Base-by-base conservation (phyloP, 495 filamentous ascomycete species). In the Trichocladium antarcticum region DNA sequence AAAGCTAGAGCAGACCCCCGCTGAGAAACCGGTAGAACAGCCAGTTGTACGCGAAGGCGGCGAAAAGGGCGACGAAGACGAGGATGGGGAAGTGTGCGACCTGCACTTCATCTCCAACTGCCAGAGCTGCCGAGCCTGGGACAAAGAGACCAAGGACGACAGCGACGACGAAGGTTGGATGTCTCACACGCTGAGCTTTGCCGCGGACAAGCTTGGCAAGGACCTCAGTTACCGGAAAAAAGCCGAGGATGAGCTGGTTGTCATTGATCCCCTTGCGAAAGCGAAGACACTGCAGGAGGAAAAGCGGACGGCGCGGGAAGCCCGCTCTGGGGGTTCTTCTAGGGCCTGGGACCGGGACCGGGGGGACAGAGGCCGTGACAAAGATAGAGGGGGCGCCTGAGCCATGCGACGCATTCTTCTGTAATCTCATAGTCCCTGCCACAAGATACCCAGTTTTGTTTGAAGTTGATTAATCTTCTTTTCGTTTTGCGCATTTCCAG, bases 91-190 rank as follows among this genome's bases (percentile, higher is more conserved):
- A 6, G 57, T 93, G 14, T 95, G 89, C 59, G 87, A 95, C 60
- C 72, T 95, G 5, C 89, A 95, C 57, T 95, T 95, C 68, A 89
- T 97, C 56, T 82, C 82, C 7, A 82, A 89, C 54, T 99, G 92
- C 64, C 84, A 93, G 51, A 94, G 86, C 31, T 99, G 92, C 66
- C 73, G 77, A 42, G 73, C 80, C 1, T 96, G 89, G 86, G 80
- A 87, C 49, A 71, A 70, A 28, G 74, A 66, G 15, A 76, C 74
- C 6, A 65, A 64, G 5, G 74, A 78, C 11, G 75, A 85, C 10
- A 77, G 74, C 29, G 79, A 84, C 47, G 82, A 85, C 27, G 71
- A 74, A 44, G 75, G 72, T 8, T 78, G 74, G 76, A 78, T 78
- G 76, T 76, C 68, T 7, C 92, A 97, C 66, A 70, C 76, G 9